These are phyloP conservation scores for Globisporangium ultimum DNA, from an alignment of 352 stramenopile genomes.

Conservation along the genomic window DNA sequence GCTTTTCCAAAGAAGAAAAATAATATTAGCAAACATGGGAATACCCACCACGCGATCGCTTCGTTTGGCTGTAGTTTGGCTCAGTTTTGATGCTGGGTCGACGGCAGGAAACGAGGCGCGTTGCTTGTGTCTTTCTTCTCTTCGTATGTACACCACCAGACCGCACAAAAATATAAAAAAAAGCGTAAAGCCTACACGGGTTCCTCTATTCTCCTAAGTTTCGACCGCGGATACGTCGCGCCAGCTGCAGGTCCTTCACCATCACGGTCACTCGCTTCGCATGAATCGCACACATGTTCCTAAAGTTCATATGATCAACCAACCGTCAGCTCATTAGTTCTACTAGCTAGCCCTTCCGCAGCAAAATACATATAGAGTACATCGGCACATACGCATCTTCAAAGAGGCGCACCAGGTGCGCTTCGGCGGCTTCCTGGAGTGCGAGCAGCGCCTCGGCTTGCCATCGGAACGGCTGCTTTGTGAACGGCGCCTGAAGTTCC, in stretches of 20 bases:
- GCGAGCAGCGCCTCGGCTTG: constrained; percentile 91
- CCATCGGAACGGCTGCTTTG: constrained; percentile 81
- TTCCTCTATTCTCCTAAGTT: constrained; percentile 40
- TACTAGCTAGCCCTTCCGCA: too few species aligned
- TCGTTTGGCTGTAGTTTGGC: too few species aligned
- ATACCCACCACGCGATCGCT: too few species aligned
- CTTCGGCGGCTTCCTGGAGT: constrained; percentile 92
- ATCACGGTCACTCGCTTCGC: constrained; percentile 95
- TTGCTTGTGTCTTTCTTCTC: too few species aligned
- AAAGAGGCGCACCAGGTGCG: constrained; percentile 95
- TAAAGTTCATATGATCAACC: constrained; percentile 23
- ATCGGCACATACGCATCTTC: constrained; percentile 83
- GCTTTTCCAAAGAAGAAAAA: too few species aligned
- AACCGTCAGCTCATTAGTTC: neutral
- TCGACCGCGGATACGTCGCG: constrained; percentile 89
- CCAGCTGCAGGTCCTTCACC: constrained; percentile 93
- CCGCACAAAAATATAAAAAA: constrained; percentile 9
- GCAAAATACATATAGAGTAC: neutral
- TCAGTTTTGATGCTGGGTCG: too few species aligned
- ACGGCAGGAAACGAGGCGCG: too few species aligned
- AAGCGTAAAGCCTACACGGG: neutral
- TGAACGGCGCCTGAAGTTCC: constrained; percentile 91
- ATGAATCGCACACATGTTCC: constrained; percentile 94
- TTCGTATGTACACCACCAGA: constrained; percentile 12
- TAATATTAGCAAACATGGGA: too few species aligned